Evolutionary conservation across 2,329 filamentous ascomycete genomes (phyloP), one percentile per base, ranked within the genome.

Genomic region (Triangularia setosa): DNA sequence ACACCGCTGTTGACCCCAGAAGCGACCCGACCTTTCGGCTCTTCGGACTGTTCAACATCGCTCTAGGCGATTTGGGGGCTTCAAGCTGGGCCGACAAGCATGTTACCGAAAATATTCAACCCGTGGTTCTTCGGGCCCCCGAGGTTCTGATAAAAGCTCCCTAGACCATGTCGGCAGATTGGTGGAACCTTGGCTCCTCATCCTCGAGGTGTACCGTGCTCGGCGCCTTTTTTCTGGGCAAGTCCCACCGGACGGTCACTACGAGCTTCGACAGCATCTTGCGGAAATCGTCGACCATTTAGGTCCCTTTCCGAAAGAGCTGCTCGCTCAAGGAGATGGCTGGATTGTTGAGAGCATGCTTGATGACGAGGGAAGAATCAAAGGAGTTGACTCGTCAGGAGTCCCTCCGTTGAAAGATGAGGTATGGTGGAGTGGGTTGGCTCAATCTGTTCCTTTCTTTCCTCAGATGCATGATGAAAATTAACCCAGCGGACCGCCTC

Each of bases 151-250:
- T 67, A 30, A 40, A 61, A 11, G 67, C 64, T 5, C 59, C 60
- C n/a, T 68, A 64, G 67, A 58, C 61, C 44, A 16, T 14, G n/a
- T 62, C 14, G 1, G 24, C 16, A 2, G 67, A 67, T 24, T 60
- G 40, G 58, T 68, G 67, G 65, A 68, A 68, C 25, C 55, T 68
- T 7, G 64, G 64, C 1, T n/a, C n/a, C n/a, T n/a, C n/a, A n/a
- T n/a, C n/a, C n/a, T n/a, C n/a, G n/a, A n/a, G n/a, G n/a, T n/a
- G n/a, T n/a, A n/a, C n/a, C n/a, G n/a, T n/a, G n/a, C n/a, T n/a
- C n/a, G n/a, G 11, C 58, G 63, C 23, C 61, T 68, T 55, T 68
- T 66, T 35, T 5, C 9, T 33, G 63, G 64, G 2, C 2, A 44
- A 5, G 61, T 58, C 12, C 62, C 58, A 2, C 58, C 58, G 1